Percentiles rank a stretch among this genome's conserved stretches.
These are phyloP conservation scores for Cyberlindnera nakhonratchasimensis DNA, from an alignment of 805 yeast genomes.

Conservation along the genomic window DNA sequence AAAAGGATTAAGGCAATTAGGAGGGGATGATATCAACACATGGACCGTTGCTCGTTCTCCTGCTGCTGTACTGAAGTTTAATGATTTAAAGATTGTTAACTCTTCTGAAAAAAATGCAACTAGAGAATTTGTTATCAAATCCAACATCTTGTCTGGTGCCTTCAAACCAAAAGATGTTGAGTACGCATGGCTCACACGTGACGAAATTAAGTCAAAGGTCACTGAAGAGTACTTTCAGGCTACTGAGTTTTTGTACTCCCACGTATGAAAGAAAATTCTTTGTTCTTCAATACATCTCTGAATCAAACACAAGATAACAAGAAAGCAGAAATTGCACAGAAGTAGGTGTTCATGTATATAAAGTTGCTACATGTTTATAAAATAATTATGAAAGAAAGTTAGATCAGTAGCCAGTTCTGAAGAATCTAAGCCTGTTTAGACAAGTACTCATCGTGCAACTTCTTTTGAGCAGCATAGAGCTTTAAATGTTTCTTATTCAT, in stretches of 20 bases:
- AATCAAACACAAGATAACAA: neutral
- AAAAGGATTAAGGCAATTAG: slow-evolving; percentile 62
- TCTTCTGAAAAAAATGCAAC: slow-evolving; percentile 18
- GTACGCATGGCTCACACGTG: slow-evolving; percentile 81
- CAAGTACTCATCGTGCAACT: slow-evolving; percentile 67
- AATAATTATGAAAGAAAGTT: too few relatives aligned
- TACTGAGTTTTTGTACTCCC: slow-evolving; percentile 40
- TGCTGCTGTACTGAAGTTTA: slow-evolving; percentile 58
- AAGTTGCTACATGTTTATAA: neutral
- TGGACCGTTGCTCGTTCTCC: slow-evolving; percentile 94
- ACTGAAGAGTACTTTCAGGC: slow-evolving; percentile 51
- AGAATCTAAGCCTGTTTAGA: slow-evolving; percentile 2
- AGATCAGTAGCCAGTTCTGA: neutral
- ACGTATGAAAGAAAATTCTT: too few relatives aligned
- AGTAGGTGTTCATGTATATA: slow-evolving; percentile 4
- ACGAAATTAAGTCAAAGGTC: slow-evolving; percentile 61
- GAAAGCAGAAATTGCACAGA: too few relatives aligned
- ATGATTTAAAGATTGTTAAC: slow-evolving; percentile 23
- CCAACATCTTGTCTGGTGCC: slow-evolving; percentile 83
- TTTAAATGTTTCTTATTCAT: slow-evolving; percentile 78
- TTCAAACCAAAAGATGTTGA: slow-evolving; percentile 49
- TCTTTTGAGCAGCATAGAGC: slow-evolving; percentile 75
- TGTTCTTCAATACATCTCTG: neutral
- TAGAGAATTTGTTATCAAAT: slow-evolving; percentile 74
- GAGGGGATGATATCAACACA: slow-evolving; percentile 74